Conservation (phyloP, 1,284 basidiomycete species). For the Violaceomyces palustris region DNA sequence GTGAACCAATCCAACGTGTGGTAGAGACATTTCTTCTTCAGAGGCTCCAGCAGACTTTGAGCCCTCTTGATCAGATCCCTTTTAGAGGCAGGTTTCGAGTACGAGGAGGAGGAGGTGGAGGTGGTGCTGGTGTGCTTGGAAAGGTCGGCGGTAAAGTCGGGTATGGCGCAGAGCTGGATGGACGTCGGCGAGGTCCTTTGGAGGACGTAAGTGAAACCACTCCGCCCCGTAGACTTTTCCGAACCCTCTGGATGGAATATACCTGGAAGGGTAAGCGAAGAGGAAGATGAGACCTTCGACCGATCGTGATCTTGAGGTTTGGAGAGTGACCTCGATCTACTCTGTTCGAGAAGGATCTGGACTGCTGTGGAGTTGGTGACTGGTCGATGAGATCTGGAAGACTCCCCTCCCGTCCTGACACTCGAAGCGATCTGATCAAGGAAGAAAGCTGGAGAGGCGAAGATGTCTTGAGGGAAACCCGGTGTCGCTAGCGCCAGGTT, state of each 20-base stretch:
- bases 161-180: conserved; percentile 25
- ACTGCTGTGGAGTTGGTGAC: not conserved
- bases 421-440: conserved; percentile 6
- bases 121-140: too few relatives aligned
- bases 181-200: conserved; percentile 9
- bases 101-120: not conserved
- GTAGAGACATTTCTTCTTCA: conserved; percentile 38
- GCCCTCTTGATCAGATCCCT: conserved; percentile 12
- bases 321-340: too few relatives aligned
- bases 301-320: not conserved
- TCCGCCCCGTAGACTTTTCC: too few relatives aligned
- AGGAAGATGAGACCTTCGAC: not conserved
- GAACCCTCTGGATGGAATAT: not conserved
- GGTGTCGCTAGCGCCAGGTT: too few relatives aligned
- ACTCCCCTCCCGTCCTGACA: not conserved
- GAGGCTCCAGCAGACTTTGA: conserved; percentile 27
- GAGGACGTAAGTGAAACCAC: conserved; percentile 13
- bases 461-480: conserved; percentile 31
- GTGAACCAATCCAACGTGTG: conserved; percentile 46
- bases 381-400: not conserved
- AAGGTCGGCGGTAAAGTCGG: conserved; percentile 22
- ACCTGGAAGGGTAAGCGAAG: conserved; percentile 6
- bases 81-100: not conserved
- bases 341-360: too few relatives aligned
- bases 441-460: conserved; percentile 26